Evolutionary conservation across 108 stramenopile genomes (phyloP), one percentile per base, ranked within the genome.

Genomic region (Cyclotella atomus): DNA sequence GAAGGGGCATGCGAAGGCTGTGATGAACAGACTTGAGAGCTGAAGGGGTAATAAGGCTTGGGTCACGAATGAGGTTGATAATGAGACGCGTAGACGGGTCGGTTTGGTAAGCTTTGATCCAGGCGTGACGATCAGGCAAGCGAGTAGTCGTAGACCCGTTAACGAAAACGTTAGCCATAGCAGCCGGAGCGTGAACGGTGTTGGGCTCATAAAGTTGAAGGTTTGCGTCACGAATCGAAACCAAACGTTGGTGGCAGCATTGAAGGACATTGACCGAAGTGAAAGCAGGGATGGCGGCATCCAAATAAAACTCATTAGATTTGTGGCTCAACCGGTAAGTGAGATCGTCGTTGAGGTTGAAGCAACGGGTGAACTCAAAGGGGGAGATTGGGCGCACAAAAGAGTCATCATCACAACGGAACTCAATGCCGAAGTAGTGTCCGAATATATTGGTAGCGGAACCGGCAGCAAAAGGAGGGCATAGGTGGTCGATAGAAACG

Each of bases 351-450:
- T 2, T 19, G 1, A 73, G 28, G 14, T 47, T 2, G 21, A 65
- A 73, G 36, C 61, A 53, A 21, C 9, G 20, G 0, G 33, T 49
- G 46, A 64, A 64, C 33, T 73, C 72, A 56, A 64, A 73, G 3
- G 49, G 72, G 0, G 72, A 63, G 19, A 73, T 73, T 0, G 61
- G 1, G 0, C 53, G 72, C 28, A 73, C 41, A 52, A 38, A 55
- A 16, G 19, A 44, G 6, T 41, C 2, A 20, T 43, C 36, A 0
- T 65, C 12, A 6, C 17, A 10, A 24, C 2, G 2, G 53, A 53
- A 64, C n/a, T 73, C 63, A 7, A 73, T 56, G 0, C 72, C 72
- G 28, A 73, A 73, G 24, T 21, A 35, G 33, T 73, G 3, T 8
- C 38, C 17, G 27, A 73, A 73, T 1, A 65, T 34, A 6, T 72